Percentiles rank a stretch among this genome's conserved stretches.
These are phyloP conservation scores for Kodamaea ohmeri DNA, from an alignment of 1,139 yeast genomes.

Conservation along the genomic window DNA sequence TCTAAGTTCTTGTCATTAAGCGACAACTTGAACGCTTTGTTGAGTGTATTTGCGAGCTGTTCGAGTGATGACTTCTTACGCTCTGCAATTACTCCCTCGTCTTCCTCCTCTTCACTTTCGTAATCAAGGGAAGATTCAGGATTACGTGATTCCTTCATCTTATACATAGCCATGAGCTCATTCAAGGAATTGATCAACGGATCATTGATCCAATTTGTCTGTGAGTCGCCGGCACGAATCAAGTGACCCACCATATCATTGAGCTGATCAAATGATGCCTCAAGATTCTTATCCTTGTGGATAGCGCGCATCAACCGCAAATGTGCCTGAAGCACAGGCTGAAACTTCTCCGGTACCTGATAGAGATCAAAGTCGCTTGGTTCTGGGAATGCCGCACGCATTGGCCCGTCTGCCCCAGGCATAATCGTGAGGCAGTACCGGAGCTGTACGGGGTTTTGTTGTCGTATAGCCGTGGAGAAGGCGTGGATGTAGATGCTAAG, in stretches of 20 bases:
- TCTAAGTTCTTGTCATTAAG: slow-evolving; percentile 73
- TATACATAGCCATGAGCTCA: slow-evolving; percentile 52
- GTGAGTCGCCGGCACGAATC: slow-evolving; percentile 61
- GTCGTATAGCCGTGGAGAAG: slow-evolving; percentile 19
- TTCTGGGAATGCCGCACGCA: slow-evolving; percentile 29
- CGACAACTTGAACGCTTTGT: slow-evolving; percentile 73
- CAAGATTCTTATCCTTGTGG: slow-evolving; percentile 36
- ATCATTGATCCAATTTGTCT: slow-evolving; percentile 65
- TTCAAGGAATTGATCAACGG: slow-evolving; percentile 55
- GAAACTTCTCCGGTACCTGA: slow-evolving; percentile 35
- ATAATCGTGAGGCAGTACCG: slow-evolving; percentile 32
- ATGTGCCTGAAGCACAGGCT: slow-evolving; percentile 32
- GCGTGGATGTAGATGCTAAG: slow-evolving; percentile 20
- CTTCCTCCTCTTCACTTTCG: slow-evolving; percentile 14
- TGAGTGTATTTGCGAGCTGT: slow-evolving; percentile 62
- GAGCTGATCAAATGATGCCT: slow-evolving; percentile 37
- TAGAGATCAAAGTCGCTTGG: slow-evolving; percentile 44
- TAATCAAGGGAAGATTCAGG: slow-evolving; percentile 24
- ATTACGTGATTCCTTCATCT: slow-evolving; percentile 28
- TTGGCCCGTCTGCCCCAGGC: slow-evolving; percentile 30
- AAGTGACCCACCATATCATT: slow-evolving; percentile 45
- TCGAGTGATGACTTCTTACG: slow-evolving; percentile 34
- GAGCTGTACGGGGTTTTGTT: slow-evolving; percentile 22
- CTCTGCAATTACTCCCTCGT: slow-evolving; percentile 3
- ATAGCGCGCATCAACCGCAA: slow-evolving; percentile 39